Base-by-base conservation (phyloP, 208 protist genomes). In the Wallacemonas sp. region DNA sequence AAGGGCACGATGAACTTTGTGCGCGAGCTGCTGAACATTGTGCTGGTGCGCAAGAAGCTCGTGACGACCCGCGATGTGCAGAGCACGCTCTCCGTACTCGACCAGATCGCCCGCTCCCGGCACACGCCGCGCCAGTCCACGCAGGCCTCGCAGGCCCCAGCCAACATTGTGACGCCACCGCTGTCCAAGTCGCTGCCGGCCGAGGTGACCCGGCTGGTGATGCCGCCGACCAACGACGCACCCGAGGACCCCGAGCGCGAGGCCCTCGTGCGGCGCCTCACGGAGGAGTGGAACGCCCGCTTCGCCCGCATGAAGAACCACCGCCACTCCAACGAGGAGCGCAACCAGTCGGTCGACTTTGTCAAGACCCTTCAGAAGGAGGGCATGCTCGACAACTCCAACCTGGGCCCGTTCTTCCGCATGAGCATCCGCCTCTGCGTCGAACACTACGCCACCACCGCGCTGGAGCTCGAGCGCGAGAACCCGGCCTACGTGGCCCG, bases 251-350 rank as follows among this genome's bases (percentile, higher is more conserved):
- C 81, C 61, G 72, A 81, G 5, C 52, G 52, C 14, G 52, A 59
- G 52, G 22, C 10, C 74, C 79, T 81, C 20, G 79, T 94, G 48
- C 50, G 61, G 10, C 44, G 64, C 20, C 77, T 96, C 16, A 78
- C 95, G 62, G 84, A 94, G 28, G 80, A 97, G 67, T 98, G 94
- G 94, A 84, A 97, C 61, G 61, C 29, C 3, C 61, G 89, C 41
- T 89, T 70, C 61, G 62, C 69, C 33, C 65, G 74, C 57, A 66
- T 28, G 31, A 75, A 74, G 63, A 45, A 67, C 44, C 82, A 79
- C 66, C 77, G 74, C 64, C 62, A 67, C 61, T 68, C 59, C 11
- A 52, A 39, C 48, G 70, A 89, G 55, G 72, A 80, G 33, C 78
- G 76, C 61, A 87, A 69, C 55, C 71, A 74, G 11, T 83, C 84